Percentiles rank a stretch among this genome's conserved stretches.
These are phyloP conservation scores for Ceratobasidium sp. DNA, from an alignment of 1,284 basidiomycete genomes.

Conservation along the genomic window DNA sequence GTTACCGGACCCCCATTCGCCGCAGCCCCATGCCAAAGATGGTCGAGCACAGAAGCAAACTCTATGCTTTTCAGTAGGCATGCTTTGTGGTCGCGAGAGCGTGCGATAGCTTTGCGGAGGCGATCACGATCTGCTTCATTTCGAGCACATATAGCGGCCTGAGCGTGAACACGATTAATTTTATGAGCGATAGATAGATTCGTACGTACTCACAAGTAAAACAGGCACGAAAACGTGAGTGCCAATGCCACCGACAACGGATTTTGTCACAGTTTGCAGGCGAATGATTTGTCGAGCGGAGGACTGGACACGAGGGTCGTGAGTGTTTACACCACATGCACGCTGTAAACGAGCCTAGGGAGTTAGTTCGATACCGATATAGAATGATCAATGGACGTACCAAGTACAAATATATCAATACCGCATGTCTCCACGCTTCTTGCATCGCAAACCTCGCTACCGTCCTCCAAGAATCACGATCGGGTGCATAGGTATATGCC, in stretches of 20 bases:
- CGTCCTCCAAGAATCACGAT: not conserved
- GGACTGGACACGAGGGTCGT: slow-evolving; percentile 28
- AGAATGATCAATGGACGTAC: not conserved
- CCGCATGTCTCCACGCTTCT: slow-evolving; percentile 30
- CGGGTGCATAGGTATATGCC: not conserved
- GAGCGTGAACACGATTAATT: not conserved
- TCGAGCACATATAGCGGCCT: slow-evolving; percentile 25
- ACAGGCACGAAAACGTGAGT: not conserved
- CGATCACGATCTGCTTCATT: slow-evolving; percentile 5
- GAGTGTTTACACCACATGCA: slow-evolving; percentile 11
- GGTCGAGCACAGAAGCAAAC: slow-evolving; percentile 14
- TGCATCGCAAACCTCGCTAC: slow-evolving; percentile 12
- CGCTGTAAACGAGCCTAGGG: not conserved
- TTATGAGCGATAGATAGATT: not conserved
- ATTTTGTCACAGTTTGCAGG: not conserved
- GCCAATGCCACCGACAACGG: not conserved
- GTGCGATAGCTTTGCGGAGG: not conserved
- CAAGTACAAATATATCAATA: slow-evolving; percentile 41
- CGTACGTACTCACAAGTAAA: not conserved
- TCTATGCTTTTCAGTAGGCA: not conserved
- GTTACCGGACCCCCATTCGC: slow-evolving; percentile 10
- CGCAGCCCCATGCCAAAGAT: slow-evolving; percentile 25
- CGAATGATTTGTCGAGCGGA: slow-evolving; percentile 27
- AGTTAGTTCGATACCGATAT: no score
- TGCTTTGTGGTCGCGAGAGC: not conserved